These are phyloP conservation scores for Persicaria tinctoria DNA, from an alignment of 148 eudicot species.

Conservation along the genomic window DNA sequence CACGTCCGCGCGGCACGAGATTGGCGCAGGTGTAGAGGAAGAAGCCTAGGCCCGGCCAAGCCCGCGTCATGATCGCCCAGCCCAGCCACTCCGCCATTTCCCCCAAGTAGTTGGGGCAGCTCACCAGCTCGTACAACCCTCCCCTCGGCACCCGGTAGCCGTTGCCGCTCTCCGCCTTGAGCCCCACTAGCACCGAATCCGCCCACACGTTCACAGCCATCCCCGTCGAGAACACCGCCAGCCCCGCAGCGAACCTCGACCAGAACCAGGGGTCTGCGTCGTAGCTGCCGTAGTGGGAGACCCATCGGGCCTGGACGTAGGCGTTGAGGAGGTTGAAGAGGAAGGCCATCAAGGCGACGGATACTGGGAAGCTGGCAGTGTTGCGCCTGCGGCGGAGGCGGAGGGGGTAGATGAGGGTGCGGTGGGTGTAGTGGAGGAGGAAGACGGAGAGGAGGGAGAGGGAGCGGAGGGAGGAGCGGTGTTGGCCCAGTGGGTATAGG, in stretches of 20 bases:
- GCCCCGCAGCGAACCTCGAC: constrained; percentile 48
- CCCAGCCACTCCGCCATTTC: constrained; percentile 92
- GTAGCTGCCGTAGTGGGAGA: constrained; percentile 49
- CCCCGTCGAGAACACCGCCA: constrained; percentile 42
- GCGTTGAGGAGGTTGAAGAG: constrained; percentile 51
- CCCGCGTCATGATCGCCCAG: constrained; percentile 74
- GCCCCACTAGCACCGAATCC: constrained; percentile 44
- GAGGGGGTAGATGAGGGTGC: constrained; percentile 64
- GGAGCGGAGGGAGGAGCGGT: constrained; percentile 32
- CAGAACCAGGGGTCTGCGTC: constrained; percentile 44
- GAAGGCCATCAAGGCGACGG: constrained; percentile 50
- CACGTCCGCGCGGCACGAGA: constrained; percentile 66
- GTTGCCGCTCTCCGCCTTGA: constrained; percentile 48
- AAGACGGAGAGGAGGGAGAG: constrained; percentile 42
- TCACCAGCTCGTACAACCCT: constrained; percentile 66
- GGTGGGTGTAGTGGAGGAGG: constrained; percentile 76
- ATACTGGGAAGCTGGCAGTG: constrained; percentile 39
- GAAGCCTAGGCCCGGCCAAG: constrained; percentile 84
- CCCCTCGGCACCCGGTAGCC: constrained; percentile 70
- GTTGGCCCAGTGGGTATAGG: constrained; percentile 49
- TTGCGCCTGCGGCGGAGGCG: constrained; percentile 25
- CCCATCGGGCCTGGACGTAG: constrained; percentile 62
- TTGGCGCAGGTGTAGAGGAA: constrained; percentile 61
- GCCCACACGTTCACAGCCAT: constrained; percentile 57
- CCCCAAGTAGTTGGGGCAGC: constrained; percentile 88